Percentiles rank a stretch among this genome's conserved stretches.
These are phyloP conservation scores for Hymenoscyphus fructigenus DNA, from an alignment of 2,329 filamentous ascomycete genomes.

Conservation along the genomic window DNA sequence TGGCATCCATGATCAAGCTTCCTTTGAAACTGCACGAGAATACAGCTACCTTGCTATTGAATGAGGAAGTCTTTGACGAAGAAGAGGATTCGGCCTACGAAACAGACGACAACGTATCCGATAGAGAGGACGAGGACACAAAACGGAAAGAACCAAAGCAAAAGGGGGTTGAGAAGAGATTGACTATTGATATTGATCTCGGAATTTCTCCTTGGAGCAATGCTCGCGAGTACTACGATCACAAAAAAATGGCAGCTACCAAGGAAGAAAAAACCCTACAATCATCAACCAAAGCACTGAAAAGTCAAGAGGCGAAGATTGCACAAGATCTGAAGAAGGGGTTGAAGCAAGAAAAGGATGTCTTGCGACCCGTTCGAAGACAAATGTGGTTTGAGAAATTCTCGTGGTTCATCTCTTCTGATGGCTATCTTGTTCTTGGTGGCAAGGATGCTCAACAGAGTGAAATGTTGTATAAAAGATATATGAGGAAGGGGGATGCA, in stretches of 20 bases:
- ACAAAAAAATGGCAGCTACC: conserved; percentile 77
- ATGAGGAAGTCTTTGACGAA: conserved; percentile 59
- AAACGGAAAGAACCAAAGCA: conserved; percentile 38
- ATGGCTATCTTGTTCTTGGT: conserved; percentile 88
- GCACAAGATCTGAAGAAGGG: conserved; percentile 80
- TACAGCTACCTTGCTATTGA: conserved; percentile 75
- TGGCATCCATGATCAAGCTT: conserved; percentile 82
- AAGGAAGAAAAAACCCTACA: conserved; percentile 86
- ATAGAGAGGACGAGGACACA: conserved; percentile 54
- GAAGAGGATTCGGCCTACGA: conserved; percentile 56
- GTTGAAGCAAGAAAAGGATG: conserved; percentile 86
- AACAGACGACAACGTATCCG: conserved; percentile 63
- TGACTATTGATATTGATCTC: conserved; percentile 84
- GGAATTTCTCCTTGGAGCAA: conserved; percentile 83
- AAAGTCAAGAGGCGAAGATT: conserved; percentile 88
- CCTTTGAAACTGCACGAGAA: conserved; percentile 91
- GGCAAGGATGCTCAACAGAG: conserved; percentile 88
- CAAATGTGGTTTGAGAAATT: conserved; percentile 98
- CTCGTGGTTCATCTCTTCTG: conserved; percentile 89
- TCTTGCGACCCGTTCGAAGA: conserved; percentile 78
- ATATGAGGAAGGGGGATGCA: conserved; percentile 84
- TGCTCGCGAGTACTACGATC: conserved; percentile 86
- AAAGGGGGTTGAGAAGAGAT: conserved; percentile 49
- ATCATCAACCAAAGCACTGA: conserved; percentile 79
- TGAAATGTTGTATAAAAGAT: conserved; percentile 84